Base-by-base conservation (phyloP, 768 basidiomycete genomes). In the Boletus barrowsii region DNA sequence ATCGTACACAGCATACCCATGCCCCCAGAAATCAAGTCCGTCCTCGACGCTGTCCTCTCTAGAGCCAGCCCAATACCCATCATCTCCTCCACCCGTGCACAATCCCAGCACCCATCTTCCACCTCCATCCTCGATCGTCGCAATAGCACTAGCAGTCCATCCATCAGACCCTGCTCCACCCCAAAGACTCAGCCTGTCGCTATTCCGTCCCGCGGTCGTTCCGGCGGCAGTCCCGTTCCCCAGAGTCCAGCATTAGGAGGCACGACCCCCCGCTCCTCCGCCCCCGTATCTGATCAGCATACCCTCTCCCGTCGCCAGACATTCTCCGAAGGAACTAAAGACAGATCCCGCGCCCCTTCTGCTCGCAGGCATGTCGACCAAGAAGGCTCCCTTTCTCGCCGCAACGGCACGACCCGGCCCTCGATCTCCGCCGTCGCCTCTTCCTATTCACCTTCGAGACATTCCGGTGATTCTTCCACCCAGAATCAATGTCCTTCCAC, bases 1-100 rank as follows among this genome's bases (percentile, higher is more conserved):
- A 77, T 80, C 57, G 82, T 91, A 11, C 87, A 92, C 64, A 79
- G 81, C 55, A 75, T 91, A 51, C 78, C 85, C 50, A 89, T 91
- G 56, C 90, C 90, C 17, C 66, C 76, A 13, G 86, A 87, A 47
- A 80, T 90, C 69, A 87, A 85, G 70, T 73, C 79, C n/a, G 71
- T 83, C 48, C 76, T 90, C 47, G 87, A 87, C 54, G 76, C 75
- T 53, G 69, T 83, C 47, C 68, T 79, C 41, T 67, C 75, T 33
- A 74, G 74, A 60, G 72, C 72, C 41, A 69, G 68, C 58, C 53
- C 72, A 64, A 42, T 64, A 59, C 58, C 70, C 64, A 48, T 66
- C 70, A 36, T 66, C 56, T 61, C 63, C 36, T 61, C 63, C 32
- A n/a, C 53, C 60, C 60, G 68, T 62, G 39, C 75, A 71, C 50